Base-by-base conservation (phyloP, 2,329 filamentous ascomycete genomes). In the Thermomyces lanuginosus region DNA sequence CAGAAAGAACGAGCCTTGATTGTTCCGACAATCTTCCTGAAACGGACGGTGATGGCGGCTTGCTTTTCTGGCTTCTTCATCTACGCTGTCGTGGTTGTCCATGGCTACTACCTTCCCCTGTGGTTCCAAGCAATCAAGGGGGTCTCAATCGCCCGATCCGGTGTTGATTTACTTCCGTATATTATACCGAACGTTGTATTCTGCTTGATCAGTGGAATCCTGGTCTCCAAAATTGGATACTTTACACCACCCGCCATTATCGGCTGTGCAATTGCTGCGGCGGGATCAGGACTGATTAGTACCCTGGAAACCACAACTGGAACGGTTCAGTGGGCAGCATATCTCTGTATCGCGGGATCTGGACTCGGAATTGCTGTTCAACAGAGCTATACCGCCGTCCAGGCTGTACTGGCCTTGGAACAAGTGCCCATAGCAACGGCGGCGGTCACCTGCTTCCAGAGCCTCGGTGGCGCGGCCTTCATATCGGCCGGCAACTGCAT, bases 161-260 rank as follows among this genome's bases (percentile, higher is more conserved):
- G 31, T 10, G 28, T 35, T 21, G 30, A 33, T 19, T 31, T 35
- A 30, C 30, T 35, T 9, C 21, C 31, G n/a, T 38, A 56, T 16
- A 49, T 62, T 4, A 32, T 61, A 8, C 42, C 42, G 4, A 36
- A 43, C 23, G 34, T 36, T 9, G 21, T 55, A 7, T 44, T 41
- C 29, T 41, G 39, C 8, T 29, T 52, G 22, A 21, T 43, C 12
- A 37, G 39, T 3, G 51, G 51, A 12, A 36, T 27, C 5, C 30
- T 42, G 10, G 38, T 53, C 17, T 39, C 41, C 4, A 31, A 37
- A 24, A 36, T 37, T 21, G 47, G 48, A 12, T 36, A 47, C 15
- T 42, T 39, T 21, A 34, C 39, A 6, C 46, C 45, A 9, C 26
- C 46, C 6, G 36, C 48, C 28, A 32, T 40, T 5, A 12, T 46